These are phyloP conservation scores for Naganishia sp. DNA, from an alignment of 1,284 basidiomycete genomes.

Conservation along the genomic window DNA sequence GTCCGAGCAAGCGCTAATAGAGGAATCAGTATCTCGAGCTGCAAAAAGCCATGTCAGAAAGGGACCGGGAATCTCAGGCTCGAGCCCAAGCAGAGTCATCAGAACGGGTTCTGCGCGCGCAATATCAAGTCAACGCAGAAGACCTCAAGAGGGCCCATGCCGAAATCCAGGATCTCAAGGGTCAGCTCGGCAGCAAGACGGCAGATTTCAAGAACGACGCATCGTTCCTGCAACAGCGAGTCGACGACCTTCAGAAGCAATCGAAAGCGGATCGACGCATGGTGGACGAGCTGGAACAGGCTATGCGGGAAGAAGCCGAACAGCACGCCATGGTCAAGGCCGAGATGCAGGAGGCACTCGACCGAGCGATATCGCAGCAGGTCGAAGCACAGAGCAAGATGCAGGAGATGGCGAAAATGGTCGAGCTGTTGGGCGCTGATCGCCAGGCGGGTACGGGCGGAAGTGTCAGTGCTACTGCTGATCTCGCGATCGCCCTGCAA, in stretches of 20 bases:
- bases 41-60: conserved; percentile 25
- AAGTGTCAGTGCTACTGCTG: conserved; percentile 20
- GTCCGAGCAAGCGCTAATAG: neutral
- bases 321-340: conserved; percentile 12
- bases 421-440: conserved; percentile 29
- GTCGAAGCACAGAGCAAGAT: conserved; percentile 58
- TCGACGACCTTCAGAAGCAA: conserved; percentile 20
- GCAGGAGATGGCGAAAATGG: conserved; percentile 57
- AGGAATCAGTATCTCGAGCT: conserved; percentile 19
- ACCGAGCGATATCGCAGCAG: conserved; percentile 1
- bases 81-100: conserved; percentile 20
- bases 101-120: conserved; percentile 5
- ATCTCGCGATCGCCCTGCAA: conserved; percentile 21
- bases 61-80: conserved; percentile 28
- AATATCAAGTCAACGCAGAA: conserved; percentile 29
- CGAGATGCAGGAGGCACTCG: conserved; percentile 27
- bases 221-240: conserved; percentile 25
- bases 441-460: conserved; percentile 9
- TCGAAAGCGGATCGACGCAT: conserved; percentile 22
- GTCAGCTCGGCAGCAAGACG: conserved; percentile 21
- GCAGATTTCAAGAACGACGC: conserved; percentile 28
- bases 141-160: conserved; percentile 25
- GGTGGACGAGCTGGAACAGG: conserved; percentile 31
- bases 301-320: conserved; percentile 29
- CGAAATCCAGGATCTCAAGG: conserved; percentile 28